Evolutionary conservation across 805 yeast genomes (phyloP), one percentile per base, ranked within the genome.

Genomic region (Blastobotrys muscicola): DNA sequence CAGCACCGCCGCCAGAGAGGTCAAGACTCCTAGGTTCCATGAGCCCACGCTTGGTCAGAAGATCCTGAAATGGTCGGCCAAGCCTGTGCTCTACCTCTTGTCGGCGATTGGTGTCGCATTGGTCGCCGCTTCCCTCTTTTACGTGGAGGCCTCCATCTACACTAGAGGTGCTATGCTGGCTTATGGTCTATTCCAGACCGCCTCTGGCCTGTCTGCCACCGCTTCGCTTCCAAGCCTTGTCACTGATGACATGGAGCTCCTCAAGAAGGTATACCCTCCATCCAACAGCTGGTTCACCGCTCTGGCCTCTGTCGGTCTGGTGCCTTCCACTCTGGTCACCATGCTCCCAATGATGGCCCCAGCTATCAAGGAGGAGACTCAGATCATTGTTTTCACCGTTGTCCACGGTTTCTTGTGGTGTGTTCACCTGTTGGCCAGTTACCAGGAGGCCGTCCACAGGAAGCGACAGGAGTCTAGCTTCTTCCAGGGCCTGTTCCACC

Each of bases 401-500:
- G 44, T 30, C 12, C 48, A 45, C 23, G 40, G 23, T n/a, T 13
- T 20, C 3, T n/a, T 41, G 20, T 45, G 48, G 48, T 20, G 33
- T n/a, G 20, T 41, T 10, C 48, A 45, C 32, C 3, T 38, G 7
- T 6, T 38, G 3, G 48, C 48, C 20, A 42, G 38, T 15, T 29
- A 16, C 12, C 30, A 13, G 14, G 48, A 45, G 37, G 34, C 20
- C 2, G 11, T 8, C 10, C 29, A 42, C 35, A 41, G 33, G 36
- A 29, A 37, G 29, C 32, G 31, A 10, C 45, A 38, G 16, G 48
- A 45, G 33, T 13, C 20, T 36, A 45, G 14, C 15, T 40, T 9
- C 51, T 47, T 38, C 58, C 60, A 29, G 50, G 45, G 43, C 58
- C 57, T 54, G 45, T 49, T 55, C 8, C 46, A 47, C 10, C 41